phyloP scores from a whole-genome alignment of 495 filamentous ascomycete genomes.

The Glarea lozoyensis region DNA sequence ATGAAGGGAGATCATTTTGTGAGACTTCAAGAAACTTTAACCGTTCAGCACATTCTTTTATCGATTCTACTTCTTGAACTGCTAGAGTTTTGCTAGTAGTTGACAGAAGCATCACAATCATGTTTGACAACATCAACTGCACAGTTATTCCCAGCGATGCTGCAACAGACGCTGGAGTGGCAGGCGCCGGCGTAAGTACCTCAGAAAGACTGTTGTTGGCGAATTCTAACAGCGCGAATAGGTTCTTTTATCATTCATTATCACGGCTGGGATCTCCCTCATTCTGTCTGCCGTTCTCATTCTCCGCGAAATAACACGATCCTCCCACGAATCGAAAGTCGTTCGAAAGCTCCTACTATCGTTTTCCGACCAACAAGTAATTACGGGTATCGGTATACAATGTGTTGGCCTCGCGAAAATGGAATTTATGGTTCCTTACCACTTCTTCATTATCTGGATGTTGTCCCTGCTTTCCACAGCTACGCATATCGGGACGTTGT shows the following conservation, averaged over 20 bases:
- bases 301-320: constrained; percentile 30
- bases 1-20: too few relatives aligned
- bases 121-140: too few relatives aligned
- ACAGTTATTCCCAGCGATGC: constrained; percentile 31
- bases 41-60: too few relatives aligned
- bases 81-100: too few relatives aligned
- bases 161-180: constrained; percentile 46
- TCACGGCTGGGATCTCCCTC: constrained; percentile 43
- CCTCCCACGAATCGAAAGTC: constrained; percentile 30
- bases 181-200: constrained; percentile 44
- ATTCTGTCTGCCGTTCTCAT: constrained; percentile 34
- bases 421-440: constrained; percentile 43
- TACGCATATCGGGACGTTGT: constrained; percentile 45
- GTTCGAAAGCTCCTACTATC: constrained; percentile 46
- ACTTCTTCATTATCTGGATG: constrained; percentile 57
- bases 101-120: too few relatives aligned
- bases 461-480: constrained; percentile 47
- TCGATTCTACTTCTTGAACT: too few relatives aligned
- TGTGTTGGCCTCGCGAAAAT: constrained; percentile 41
- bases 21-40: too few relatives aligned
- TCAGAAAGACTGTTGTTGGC: neutral
- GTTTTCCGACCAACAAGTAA: constrained; percentile 53
- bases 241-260: constrained; percentile 51
- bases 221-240: constrained; percentile 20
- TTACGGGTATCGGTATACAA: constrained; percentile 52